A percentile compares a stretch with the other conserved stretches of the same genome.
Conservation (phyloP, 2,329 filamentous ascomycete species). For the Lasiodiplodia sp. region DNA sequence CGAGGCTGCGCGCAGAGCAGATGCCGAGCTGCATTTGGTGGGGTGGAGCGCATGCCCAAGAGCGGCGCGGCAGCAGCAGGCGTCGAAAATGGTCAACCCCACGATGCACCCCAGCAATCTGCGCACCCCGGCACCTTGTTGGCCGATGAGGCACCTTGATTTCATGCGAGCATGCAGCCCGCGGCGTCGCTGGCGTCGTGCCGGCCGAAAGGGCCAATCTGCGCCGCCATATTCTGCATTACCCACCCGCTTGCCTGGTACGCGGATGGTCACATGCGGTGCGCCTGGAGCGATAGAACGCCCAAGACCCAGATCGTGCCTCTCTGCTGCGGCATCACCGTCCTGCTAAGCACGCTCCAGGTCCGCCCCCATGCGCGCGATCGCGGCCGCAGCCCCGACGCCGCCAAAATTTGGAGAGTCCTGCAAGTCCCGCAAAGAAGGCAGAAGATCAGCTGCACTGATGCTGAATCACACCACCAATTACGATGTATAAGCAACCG, state of each 20-base stretch:
- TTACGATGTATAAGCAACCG: conserved; percentile 1
- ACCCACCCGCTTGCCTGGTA: conserved; percentile 5
- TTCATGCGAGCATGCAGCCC: background rate
- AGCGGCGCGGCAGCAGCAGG: background rate
- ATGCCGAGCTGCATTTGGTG: background rate
- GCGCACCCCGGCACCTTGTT: background rate
- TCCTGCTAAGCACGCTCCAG: background rate
- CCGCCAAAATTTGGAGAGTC: background rate
- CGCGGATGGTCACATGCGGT: conserved; percentile 12
- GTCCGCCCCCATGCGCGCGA: background rate
- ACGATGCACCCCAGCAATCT: background rate
- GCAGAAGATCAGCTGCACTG: conserved; percentile 10
- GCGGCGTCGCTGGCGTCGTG: background rate
- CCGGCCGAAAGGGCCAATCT: background rate
- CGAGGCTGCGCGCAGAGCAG: background rate
- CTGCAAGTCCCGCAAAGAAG: background rate
- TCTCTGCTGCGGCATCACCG: conserved; percentile 3
- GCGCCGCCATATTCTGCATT: background rate
- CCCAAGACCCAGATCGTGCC: background rate
- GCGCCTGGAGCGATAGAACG: background rate
- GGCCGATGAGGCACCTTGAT: background rate
- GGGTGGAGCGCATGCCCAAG: conserved; percentile 10
- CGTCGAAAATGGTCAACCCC: background rate
- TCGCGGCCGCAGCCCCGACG: background rate
- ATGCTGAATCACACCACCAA: conserved; percentile 18